phyloP scores from a whole-genome alignment of 441 rosid genomes.

The Aquilaria agallochum region DNA sequence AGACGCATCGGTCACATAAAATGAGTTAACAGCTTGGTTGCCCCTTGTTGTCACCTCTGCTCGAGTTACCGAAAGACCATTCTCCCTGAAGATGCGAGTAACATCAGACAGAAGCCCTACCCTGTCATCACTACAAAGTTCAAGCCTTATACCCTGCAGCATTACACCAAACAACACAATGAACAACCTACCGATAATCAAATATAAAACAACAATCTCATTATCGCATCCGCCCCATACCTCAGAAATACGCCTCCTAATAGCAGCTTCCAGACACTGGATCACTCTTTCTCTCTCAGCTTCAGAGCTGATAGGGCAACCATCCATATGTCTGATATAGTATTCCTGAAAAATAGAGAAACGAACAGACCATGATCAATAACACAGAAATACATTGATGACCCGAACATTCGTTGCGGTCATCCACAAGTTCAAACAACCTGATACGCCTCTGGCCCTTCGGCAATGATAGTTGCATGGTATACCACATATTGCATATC shows the following conservation, averaged over 20 bases:
- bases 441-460: constrained; percentile 80
- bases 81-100: constrained; percentile 90
- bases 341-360: constrained; percentile 53
- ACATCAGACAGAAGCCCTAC: constrained; percentile 86
- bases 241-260: constrained; percentile 81
- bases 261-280: constrained; percentile 92
- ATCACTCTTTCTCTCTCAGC: constrained; percentile 91
- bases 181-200: constrained; percentile 11
- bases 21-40: constrained; percentile 67
- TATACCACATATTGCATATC: constrained; percentile 83
- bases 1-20: constrained; percentile 66
- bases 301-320: constrained; percentile 84
- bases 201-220: constrained; percentile 13
- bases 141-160: constrained; percentile 82
- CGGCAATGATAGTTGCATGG: constrained; percentile 73
- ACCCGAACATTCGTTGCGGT: background rate
- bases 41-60: constrained; percentile 93
- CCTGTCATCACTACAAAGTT: constrained; percentile 79
- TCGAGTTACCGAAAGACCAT: constrained; percentile 79
- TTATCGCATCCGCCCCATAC: constrained; percentile 22
- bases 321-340: constrained; percentile 87
- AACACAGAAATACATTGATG: constrained; percentile 6
- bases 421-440: constrained; percentile 20
- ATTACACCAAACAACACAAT: constrained; percentile 4
- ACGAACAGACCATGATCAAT: background rate